Base-by-base conservation (phyloP, 768 basidiomycete species). In the Psilocybe azurescens region DNA sequence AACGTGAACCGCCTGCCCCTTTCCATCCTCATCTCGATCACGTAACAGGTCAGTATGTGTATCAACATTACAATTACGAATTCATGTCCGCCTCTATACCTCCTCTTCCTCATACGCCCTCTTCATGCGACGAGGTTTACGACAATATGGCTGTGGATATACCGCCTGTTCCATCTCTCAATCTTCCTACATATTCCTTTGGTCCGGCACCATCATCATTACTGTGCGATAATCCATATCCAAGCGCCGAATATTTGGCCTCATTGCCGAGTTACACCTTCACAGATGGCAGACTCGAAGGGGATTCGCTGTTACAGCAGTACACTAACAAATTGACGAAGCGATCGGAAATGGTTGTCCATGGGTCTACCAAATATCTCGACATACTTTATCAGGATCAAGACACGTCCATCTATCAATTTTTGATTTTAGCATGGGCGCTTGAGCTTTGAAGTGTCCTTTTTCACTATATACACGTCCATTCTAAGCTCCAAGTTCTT, bases 11-110 rank as follows among this genome's bases (percentile, higher is more conserved):
- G 5, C 58, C 48, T 33, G 29, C 38, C 0, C 29, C 51, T 0
- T 32, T 59, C 33, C 58, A 59, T 16, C 59, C 67, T n/a, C 65
- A 65, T 52, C 68, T 68, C 47, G 68, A 70, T 30, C 44, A 16
- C 20, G 62, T 60, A 41, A 58, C 63, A 16, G 62, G 64, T 18
- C 65, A 63, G 11, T 70, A 67, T 33, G 66, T 58, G 13, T 61
- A 61, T 49, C 62, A 67, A 30, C 24, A 60, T 2, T 54, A 52
- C 51, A 16, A 13, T 5, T n/a, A 44, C n/a, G 41, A 44, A 5
- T 44, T 44, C 41, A 44, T 44, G 41, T 13, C 38, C 1, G 14
- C 38, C 9, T 39, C 7, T 9, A 44, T 44, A 13, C 41, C 41
- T 16, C 6, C 14, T n/a, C 41, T 44, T 44, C 41, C 41, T 2